Base-by-base conservation (phyloP, 1,284 basidiomycete genomes). In the Heterobasidion occidentale region DNA sequence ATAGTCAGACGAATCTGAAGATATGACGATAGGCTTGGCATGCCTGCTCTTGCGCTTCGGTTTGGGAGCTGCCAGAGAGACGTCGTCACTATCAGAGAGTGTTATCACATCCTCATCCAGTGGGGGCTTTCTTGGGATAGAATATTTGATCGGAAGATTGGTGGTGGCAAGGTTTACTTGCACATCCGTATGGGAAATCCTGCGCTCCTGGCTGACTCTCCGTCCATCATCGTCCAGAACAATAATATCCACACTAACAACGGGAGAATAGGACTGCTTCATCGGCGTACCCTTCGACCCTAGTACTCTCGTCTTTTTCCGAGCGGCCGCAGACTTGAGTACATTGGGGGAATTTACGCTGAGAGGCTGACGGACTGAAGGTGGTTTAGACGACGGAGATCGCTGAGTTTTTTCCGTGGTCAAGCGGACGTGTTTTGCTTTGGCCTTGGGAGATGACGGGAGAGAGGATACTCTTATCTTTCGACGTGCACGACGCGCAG, bases 221-320 rank as follows among this genome's bases (percentile, higher is more conserved):
- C 70, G 73, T 9, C 86, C 88, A 46, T 72, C 65, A 20, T 78
- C 73, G 63, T 89, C 86, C 33, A 88, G 58, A 46, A 86, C 70
- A 42, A 83, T 71, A 50, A 90, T 89, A 45, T 90, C 85, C 49
- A 89, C 74, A 52, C 84, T 73, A 11, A 88, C 73, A 19, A 78
- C 71, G 1, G 80, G 77, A 5, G 75, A 72, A 45, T 71, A 69
- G 44, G 65, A 38, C 33, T 54, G 60, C 17, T 67, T 62, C 56
- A 71, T 64, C 3, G 72, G 65, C 0, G 65, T 67, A 17, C 60
- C 58, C 55, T 71, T 77, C 0, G 60, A 60, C 6, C 62, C 20
- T 14, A 65, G 55, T 38, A 59, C 55, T 52, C 63, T 70, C 36
- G 63, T 61, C 58, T 69, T 76, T 52, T 63, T 64, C 27, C 60